Base-by-base conservation (phyloP, 2,329 filamentous ascomycete genomes). In the Ascochyta pisi region DNA sequence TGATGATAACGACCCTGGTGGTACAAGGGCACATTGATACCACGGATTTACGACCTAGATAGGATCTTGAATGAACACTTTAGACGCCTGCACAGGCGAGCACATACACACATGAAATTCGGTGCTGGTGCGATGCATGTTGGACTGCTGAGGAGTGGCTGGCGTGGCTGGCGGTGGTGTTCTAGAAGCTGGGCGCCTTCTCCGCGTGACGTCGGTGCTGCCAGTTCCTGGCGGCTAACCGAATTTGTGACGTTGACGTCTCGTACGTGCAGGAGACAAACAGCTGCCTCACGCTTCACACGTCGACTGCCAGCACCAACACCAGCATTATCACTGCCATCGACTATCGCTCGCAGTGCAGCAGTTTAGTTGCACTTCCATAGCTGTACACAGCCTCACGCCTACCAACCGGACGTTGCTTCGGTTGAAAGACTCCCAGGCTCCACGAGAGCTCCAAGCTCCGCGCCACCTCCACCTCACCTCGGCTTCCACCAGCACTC, bases 11-110 rank as follows among this genome's bases (percentile, higher is more conserved):
- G 56, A 56, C 54, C 41, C 41, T 51, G 39, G 45, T 54, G 54
- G 58, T 41, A 42, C 23, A 39, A 57, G 43, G 53, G 47, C 53
- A 59, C 44, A 50, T 61, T 54, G 64, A 66, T 57, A 68, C 58
- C 59, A 62, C 50, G 52, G 57, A 51, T 63, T 67, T 60, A 64
- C 50, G 61, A 67, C 49, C 47, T 55, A 64, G 56, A 54, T 61
- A 59, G 52, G 43, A 65, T 55, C 50, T 63, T 58, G 60, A 58
- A 56, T 52, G 43, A 52, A 49, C 16, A 57, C 23, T 19, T 44
- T 47, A 52, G 43, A 49, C 49, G 48, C 54, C 44, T 44, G 10
- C 2, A 41, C 23, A 7, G 54, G 44, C 54, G 52, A 35, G 40
- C 35, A 57, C 42, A 39, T 24, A 50, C 19, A 33, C 40, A 62